A percentile compares a stretch with the other conserved stretches of the same genome.
phyloP scores from a whole-genome alignment of 2,329 filamentous ascomycete genomes.

The Aspergillus arachidicola region DNA sequence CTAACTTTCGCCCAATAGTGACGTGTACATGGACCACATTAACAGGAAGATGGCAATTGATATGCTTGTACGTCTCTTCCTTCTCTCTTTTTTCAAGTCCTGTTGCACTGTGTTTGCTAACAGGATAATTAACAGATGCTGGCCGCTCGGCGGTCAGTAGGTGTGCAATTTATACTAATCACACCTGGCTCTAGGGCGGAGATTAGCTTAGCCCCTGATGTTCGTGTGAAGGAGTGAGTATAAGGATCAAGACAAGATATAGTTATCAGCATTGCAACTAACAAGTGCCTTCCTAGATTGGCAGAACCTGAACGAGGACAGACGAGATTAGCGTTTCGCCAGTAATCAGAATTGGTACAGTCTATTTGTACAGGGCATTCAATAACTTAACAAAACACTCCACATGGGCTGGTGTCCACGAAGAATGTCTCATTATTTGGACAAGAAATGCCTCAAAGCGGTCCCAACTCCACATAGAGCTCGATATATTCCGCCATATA shows the following conservation, averaged over 20 bases:
- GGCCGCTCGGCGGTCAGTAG: slow-evolving; percentile 82
- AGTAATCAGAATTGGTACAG: not conserved
- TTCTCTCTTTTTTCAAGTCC: not conserved
- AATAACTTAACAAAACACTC: not conserved
- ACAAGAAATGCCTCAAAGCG: not conserved
- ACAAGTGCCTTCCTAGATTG: slow-evolving; percentile 31
- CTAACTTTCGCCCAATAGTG: slow-evolving; percentile 47
- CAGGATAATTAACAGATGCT: slow-evolving; percentile 61
- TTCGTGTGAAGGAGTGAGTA: slow-evolving; percentile 47
- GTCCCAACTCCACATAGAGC: not conserved
- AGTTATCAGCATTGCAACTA: not conserved
- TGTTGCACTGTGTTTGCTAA: slow-evolving; percentile 4
- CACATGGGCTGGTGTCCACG: not conserved
- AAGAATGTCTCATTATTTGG: not conserved
- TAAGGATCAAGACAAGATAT: not conserved
- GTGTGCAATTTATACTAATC: slow-evolving; percentile 93
- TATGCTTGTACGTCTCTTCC: slow-evolving; percentile 71
- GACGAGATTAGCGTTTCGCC: slow-evolving; percentile 39
- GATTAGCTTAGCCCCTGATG: slow-evolving; percentile 48
- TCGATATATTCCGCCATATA: not conserved
- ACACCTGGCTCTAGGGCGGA: slow-evolving; percentile 80
- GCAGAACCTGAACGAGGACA: slow-evolving; percentile 50
- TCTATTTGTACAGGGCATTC: not conserved
- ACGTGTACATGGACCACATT: slow-evolving; percentile 98
- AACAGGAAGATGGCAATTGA: slow-evolving; percentile 91